Conservation (phyloP, 139 green algal genomes). For the Chlorella vulgaris region DNA sequence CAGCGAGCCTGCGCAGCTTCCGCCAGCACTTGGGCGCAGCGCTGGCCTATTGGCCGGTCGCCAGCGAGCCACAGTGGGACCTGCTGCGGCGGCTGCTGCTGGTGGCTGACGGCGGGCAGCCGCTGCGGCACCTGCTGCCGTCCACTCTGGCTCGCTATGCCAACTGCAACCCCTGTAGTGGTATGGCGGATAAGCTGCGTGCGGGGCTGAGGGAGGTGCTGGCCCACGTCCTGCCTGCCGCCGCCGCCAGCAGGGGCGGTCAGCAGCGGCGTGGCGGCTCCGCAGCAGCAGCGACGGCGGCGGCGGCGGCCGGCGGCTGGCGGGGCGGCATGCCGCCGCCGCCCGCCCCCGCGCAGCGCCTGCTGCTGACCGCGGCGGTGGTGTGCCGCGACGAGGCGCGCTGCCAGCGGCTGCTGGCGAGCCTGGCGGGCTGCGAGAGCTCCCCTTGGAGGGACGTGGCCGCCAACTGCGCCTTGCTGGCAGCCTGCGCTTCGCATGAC, state of each 20-base stretch:
- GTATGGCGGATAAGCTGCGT: constrained; percentile 4
- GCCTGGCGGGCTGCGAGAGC: neutral
- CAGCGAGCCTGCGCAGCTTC: neutral
- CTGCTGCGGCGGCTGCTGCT: constrained; percentile 5
- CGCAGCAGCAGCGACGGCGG: neutral
- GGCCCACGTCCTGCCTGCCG: neutral
- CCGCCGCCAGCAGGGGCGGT: neutral
- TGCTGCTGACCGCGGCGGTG: neutral
- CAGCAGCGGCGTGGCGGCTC: neutral
- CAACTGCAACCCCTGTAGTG: neutral
- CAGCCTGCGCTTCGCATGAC: constrained; percentile 13
- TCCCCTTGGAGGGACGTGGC: neutral
- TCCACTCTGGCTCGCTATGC: neutral
- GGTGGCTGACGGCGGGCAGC: neutral
- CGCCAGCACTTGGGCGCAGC: neutral
- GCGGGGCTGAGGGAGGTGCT: neutral
- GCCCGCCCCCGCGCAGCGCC: too few relatives aligned
- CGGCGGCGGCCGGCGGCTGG: neutral
- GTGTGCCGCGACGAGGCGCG: constrained; percentile 1
- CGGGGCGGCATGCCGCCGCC: neutral
- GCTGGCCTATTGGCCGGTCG: neutral
- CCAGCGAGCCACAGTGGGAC: neutral
- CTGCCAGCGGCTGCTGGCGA: neutral
- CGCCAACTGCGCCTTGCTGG: constrained; percentile 3
- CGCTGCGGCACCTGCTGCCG: neutral